Base-by-base conservation (phyloP, 441 rosid species). In the Gossypium schwendimanii region DNA sequence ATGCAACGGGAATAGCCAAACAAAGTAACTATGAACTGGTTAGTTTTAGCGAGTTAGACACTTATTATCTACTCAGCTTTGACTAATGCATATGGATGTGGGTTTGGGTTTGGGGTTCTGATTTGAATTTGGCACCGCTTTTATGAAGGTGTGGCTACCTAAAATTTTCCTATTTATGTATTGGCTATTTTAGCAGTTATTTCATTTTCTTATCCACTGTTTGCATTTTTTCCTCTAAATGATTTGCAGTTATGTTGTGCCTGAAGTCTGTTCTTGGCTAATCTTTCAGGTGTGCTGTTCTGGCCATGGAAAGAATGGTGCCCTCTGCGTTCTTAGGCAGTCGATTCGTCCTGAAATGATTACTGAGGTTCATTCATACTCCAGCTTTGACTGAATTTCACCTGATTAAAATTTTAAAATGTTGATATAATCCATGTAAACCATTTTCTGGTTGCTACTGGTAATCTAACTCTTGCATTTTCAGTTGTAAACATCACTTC, bases 11-110 rank as follows among this genome's bases (percentile, higher is more conserved):
- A 83, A 81, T 90, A 80, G 90, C 99, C 73, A 95, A 91, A 82
- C 99, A 95, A 85, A 96, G 99, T 84, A 96, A 96, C 83, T 90
- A 93, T 80, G 98, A 96, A 84, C 82, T 96, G 96, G 99, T 93
- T 71, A 88, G 97, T 87, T 72, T 87, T 72, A 61, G 47, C 9
- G 33, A 69, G 41, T 70, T 52, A 33, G 28, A 50, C 69, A 52
- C 70, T 23, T 36, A 31, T 12, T 49, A 18, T 28, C 41, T 9
- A 17, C 69, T 72, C 11, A 11, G 12, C 39, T 41, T 17, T 47
- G 59, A 21, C 33, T 45, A 60, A 31, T 45, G n/a, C 26, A 61
- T 58, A 60, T n/a, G 39, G 28, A 59, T 17, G 24, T 47, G 60
- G 63, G 49, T 61, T 33, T 54, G 49, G 28, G 23, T 28, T 28